phyloP scores from a whole-genome alignment of 257 asterid genomes.

The Mentha longifolia region DNA sequence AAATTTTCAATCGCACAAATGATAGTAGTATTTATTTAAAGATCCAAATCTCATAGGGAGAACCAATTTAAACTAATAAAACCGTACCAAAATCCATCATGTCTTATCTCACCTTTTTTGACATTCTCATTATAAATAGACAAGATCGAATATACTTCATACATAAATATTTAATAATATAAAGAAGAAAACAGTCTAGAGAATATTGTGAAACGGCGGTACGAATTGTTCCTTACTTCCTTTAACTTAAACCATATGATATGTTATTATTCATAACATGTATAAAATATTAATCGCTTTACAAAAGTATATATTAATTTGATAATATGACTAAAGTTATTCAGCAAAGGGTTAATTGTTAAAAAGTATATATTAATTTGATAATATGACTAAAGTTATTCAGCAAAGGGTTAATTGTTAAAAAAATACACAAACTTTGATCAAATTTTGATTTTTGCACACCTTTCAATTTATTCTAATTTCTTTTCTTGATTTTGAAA shows the following conservation, averaged over 20 bases:
- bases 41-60: conserved; percentile 35
- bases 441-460: no score
- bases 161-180: neutral
- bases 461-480: no score
- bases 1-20: neutral
- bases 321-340: no score
- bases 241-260: neutral
- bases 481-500: no score
- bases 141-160: conserved; percentile 26
- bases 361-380: no score
- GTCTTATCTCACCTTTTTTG: conserved; percentile 27
- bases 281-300: no score
- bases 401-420: no score
- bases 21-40: neutral
- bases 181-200: neutral
- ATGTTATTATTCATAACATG: no score
- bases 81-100: conserved; percentile 37
- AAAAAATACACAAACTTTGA: no score
- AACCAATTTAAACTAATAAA: conserved; percentile 5
- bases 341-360: no score
- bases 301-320: no score
- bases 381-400: neutral
- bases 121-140: conserved; percentile 17
- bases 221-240: neutral
- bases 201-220: neutral